A percentile compares a stretch with the other conserved stretches of the same genome.
Conservation (phyloP, 2,329 filamentous ascomycete species). For the Fusarium falciforme region DNA sequence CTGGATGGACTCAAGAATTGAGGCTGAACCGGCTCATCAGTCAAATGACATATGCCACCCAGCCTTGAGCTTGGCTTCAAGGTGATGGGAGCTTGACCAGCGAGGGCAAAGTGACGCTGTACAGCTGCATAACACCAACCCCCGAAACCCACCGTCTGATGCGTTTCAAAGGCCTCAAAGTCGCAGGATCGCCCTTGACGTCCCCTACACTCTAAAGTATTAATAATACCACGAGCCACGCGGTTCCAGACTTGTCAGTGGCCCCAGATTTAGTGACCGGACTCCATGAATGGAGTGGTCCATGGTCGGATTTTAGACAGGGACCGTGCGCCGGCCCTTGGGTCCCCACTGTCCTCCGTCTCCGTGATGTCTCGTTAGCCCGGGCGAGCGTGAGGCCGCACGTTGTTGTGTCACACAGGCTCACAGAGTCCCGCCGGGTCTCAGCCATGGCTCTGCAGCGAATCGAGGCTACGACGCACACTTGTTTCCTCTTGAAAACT, state of each 20-base stretch:
- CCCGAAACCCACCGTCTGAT: slow-evolving; percentile 23
- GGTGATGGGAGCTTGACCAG: neutral
- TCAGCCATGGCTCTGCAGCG: slow-evolving; percentile 14
- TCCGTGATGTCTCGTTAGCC: slow-evolving; percentile 33
- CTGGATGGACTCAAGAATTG: neutral
- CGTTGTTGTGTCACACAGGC: slow-evolving; percentile 40
- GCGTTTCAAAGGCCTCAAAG: slow-evolving; percentile 32
- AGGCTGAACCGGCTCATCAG: neutral
- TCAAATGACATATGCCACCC: slow-evolving; percentile 28
- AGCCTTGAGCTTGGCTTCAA: neutral
- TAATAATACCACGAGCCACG: slow-evolving; percentile 39
- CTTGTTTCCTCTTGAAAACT: slow-evolving; percentile 24
- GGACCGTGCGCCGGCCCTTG: slow-evolving; percentile 38
- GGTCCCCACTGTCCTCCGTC: slow-evolving; percentile 34
- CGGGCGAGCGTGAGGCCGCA: slow-evolving; percentile 42
- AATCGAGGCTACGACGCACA: slow-evolving; percentile 22
- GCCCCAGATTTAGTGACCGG: slow-evolving; percentile 7
- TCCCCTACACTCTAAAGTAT: slow-evolving; percentile 24
- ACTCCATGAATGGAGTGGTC: neutral
- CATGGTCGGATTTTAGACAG: slow-evolving; percentile 16
- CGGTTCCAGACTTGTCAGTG: slow-evolving; percentile 30
- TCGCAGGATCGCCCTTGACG: slow-evolving; percentile 5
- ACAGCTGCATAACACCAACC: slow-evolving; percentile 5
- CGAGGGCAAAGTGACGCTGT: neutral
- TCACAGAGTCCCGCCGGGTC: slow-evolving; percentile 1